Evolutionary conservation across 352 stramenopile species (phyloP), one percentile per base, ranked within the genome.

Genomic region (Pythium volutum): DNA sequence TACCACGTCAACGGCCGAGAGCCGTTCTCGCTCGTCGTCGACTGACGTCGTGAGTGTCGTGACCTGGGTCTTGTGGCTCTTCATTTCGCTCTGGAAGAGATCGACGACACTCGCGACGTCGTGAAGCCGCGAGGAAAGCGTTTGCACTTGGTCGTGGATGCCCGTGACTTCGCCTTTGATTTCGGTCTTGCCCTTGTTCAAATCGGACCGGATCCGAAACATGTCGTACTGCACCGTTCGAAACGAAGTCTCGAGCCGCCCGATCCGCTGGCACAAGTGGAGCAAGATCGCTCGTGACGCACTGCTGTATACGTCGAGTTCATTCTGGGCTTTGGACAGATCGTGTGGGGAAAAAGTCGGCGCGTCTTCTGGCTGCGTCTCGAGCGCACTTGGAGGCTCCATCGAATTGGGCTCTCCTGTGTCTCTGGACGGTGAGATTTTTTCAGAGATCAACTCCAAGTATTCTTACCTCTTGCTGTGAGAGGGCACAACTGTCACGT

Each of bases 61-160:
- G 22, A 89, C 33, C 31, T 63, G 74, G 22, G 38, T 74, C 49
- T 79, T 76, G 10, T 91, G 76, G 16, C 57, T 75, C 23, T 72
- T 69, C 33, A 89, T 88, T 51, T 91, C 78, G 58, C 66, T 84
- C 59, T 89, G 79, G 55, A 91, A 87, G 18, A 76, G 41, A 33
- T 87, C 69, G 27, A 91, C 84, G 23, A 75, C 77, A 36, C 68
- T 84, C 38, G 67, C 71, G 49, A 89, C 87, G 50, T 83, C 76
- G 58, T 76, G 71, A 41, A 92, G 42, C 41, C 87, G 79, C 1
- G 72, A 71, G 38, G 74, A 71, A 29, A 92, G 80, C 22, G 25
- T 79, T 38, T 76, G 69, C 10, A 89, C 71, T 16, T 73, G 71
- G 15, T 51, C 55, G 15, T 80, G 66, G 11, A 90, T 76, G 8